Base-by-base conservation (phyloP, 2,329 filamentous ascomycete genomes). In the Aspergillus sp. region DNA sequence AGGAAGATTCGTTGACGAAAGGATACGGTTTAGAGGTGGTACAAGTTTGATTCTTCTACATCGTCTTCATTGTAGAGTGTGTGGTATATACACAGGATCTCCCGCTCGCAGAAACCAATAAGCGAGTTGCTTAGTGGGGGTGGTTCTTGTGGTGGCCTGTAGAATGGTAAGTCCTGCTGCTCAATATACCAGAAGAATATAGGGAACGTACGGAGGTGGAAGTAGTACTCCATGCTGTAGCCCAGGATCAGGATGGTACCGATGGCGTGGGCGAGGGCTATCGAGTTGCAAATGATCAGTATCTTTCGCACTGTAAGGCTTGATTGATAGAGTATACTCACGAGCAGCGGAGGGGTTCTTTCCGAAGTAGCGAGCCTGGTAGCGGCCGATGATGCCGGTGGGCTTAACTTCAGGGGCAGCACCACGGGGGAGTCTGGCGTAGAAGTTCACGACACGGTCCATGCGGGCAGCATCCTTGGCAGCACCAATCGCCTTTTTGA, bases 141-240 rank as follows among this genome's bases (percentile, higher is more conserved):
- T 99, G 96, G 90, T 99, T 98, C 91, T 99, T 99, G 90, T 98
- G 94, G 88, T 99, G 94, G 74, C 95, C 95, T 99, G 71, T 57
- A 56, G 49, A 62, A 48, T 57, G 66, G 52, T 64, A 56, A 64
- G 61, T 39, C 56, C 15, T 44, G 19, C n/a, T 42, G 13, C 30
- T 23, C n/a, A 19, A 2, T 39, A 39, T 17, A 10, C 19, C 21
- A 48, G 15, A 21, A 10, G 19, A 53, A 59, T 58, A 11, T 15
- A 44, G 50, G 23, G 48, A 30, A 88, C 91, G 81, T 88, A 99
- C 95, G 92, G 75, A 99, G 86, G 83, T 99, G 96, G 91, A 96
- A 98, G 87, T 99, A 98, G 89, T 99, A 99, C 84, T 96, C 93
- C 83, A 98, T 92, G 72, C 90, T 90, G 81, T 99, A 99, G 74